Evolutionary conservation across 306 rosid species (phyloP).

Genomic region (Heteromeles arbutifolia): DNA sequence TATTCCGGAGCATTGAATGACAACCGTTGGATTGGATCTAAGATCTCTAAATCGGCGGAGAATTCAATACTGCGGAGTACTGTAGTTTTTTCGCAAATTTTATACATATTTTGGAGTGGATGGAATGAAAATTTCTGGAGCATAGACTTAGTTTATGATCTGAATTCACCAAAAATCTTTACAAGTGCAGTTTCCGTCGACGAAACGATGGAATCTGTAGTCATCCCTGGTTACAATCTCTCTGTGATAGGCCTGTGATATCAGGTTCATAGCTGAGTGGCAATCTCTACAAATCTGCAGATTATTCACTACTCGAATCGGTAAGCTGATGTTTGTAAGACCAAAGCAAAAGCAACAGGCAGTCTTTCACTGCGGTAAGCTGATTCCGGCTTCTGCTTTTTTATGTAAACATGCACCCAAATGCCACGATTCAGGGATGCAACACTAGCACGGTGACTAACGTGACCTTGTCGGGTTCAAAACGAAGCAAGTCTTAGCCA

Average conservation of each 20-base stretch:
- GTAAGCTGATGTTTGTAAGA: neutral
- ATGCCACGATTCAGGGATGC: slow-evolving; percentile 28
- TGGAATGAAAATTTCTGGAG: neutral
- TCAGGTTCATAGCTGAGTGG: slow-evolving; percentile 19
- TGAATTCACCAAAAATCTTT: slow-evolving; percentile 19
- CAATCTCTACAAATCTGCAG: slow-evolving; percentile 18
- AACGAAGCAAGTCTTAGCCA: slow-evolving; percentile 6
- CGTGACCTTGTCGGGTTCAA: too few species aligned
- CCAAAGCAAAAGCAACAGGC: slow-evolving; percentile 12
- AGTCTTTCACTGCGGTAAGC: slow-evolving; percentile 15
- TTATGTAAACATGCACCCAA: slow-evolving; percentile 24
- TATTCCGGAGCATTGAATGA: too few species aligned
- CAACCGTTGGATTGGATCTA: too few species aligned
- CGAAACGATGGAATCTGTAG: slow-evolving; percentile 16
- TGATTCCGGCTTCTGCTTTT: slow-evolving; percentile 1
- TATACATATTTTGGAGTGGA: neutral
- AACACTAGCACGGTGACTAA: neutral
- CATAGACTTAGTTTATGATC: neutral
- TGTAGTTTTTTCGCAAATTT: neutral
- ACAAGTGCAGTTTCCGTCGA: slow-evolving; percentile 10
- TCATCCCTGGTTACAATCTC: slow-evolving; percentile 17
- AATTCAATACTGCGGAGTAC: too few species aligned
- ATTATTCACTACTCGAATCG: slow-evolving; percentile 23
- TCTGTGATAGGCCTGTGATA: slow-evolving; percentile 9
- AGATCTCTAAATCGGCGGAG: too few species aligned